Evolutionary conservation across 164 flowering plant genomes (phyloP).

Genomic region (Stephania japonica): DNA sequence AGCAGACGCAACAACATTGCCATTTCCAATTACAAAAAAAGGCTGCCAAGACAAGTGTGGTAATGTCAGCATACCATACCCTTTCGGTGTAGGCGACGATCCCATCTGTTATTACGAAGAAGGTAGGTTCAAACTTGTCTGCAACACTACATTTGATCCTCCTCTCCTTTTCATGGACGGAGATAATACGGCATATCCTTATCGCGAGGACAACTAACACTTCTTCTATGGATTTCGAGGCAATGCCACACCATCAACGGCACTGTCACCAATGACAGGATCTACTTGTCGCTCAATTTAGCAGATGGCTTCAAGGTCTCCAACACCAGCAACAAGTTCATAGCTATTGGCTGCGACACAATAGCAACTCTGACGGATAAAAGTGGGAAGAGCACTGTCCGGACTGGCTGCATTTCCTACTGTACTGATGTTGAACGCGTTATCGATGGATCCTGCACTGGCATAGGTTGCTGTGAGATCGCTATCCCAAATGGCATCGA

Average conservation of each 20-base stretch:
- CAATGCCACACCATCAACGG: background rate
- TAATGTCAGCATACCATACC: background rate
- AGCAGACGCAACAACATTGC: background rate
- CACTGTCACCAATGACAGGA: background rate
- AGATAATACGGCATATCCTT: background rate
- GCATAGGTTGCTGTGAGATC: slow-evolving; percentile 16
- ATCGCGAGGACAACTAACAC: background rate
- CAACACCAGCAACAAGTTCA: slow-evolving; percentile 9
- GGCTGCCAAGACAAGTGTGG: background rate
- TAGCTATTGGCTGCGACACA: slow-evolving; percentile 12
- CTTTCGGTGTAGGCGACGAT: slow-evolving; percentile 2
- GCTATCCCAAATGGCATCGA: slow-evolving; percentile 3
- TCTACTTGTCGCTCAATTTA: background rate
- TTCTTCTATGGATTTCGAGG: background rate
- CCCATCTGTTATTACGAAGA: background rate
- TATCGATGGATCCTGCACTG: slow-evolving; percentile 4
- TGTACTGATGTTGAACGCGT: background rate
- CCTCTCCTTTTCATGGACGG: background rate
- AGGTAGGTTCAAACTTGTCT: background rate
- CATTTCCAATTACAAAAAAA: background rate
- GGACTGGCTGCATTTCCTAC: slow-evolving; percentile 8
- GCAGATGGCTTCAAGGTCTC: background rate
- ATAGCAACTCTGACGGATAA: background rate
- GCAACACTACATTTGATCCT: background rate
- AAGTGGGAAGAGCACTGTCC: background rate